Evolutionary conservation across 2,329 filamentous ascomycete species (phyloP).

Genomic region (Trichoderma brevicompactum): DNA sequence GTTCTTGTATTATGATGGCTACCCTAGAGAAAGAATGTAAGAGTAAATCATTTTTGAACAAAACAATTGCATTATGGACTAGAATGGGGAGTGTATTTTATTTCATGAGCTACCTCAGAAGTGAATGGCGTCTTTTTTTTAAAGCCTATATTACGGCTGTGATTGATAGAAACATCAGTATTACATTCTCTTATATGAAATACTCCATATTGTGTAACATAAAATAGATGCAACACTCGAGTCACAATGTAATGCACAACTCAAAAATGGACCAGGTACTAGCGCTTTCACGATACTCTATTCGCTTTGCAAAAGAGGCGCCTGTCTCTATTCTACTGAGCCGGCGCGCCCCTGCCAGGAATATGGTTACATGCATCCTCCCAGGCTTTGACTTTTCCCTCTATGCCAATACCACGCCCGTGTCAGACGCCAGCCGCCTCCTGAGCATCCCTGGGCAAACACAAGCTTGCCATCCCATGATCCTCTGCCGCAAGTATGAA

Average conservation of each 20-base stretch:
- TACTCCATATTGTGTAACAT: no score
- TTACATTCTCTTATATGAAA: no score
- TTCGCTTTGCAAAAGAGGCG: constrained; percentile 27
- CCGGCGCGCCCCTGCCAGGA: constrained; percentile 13
- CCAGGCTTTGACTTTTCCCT: constrained; percentile 24
- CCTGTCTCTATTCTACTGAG: constrained; percentile 24
- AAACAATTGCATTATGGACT: no score
- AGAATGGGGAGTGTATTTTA: no score
- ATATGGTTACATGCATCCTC: constrained; percentile 26
- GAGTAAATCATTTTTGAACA: no score
- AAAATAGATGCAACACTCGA: no score
- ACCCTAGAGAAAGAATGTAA: background rate
- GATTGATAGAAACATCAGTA: no score
- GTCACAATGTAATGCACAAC: background rate
- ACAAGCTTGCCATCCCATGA: constrained; percentile 2
- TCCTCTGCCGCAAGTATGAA: constrained; percentile 15
- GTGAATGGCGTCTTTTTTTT: no score
- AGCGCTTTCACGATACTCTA: constrained; percentile 19
- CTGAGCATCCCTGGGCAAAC: constrained; percentile 3
- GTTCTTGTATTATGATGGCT: background rate
- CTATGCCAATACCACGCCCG: constrained; percentile 26
- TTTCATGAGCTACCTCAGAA: no score
- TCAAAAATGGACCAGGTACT: background rate
- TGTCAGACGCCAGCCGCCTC: constrained; percentile 23
- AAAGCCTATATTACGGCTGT: no score